These are phyloP conservation scores for Diaporthe eres DNA, from an alignment of 2,329 filamentous ascomycete species.

Conservation along the genomic window DNA sequence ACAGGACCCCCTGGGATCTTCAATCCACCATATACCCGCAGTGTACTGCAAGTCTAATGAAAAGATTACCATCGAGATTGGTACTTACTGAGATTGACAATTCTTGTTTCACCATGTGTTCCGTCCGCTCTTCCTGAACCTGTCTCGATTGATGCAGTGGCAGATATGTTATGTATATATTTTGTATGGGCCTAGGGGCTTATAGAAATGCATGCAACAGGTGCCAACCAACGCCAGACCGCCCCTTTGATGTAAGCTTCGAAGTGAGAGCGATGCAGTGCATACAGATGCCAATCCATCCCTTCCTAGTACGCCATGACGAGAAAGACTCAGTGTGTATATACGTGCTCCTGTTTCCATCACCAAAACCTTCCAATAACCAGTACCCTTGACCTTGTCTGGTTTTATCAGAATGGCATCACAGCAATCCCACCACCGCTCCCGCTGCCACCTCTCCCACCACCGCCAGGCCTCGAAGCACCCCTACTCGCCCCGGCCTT, in stretches of 20 bases:
- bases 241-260: neutral
- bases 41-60: constrained; percentile 36
- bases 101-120: neutral
- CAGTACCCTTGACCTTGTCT: too few relatives aligned
- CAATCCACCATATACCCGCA: constrained; percentile 32
- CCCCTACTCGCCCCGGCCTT: constrained; percentile 31
- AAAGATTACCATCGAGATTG: constrained; percentile 24
- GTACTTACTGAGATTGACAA: neutral
- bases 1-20: constrained; percentile 24
- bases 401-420: constrained; percentile 35
- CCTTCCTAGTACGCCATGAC: neutral
- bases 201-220: neutral
- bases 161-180: neutral
- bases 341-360: neutral
- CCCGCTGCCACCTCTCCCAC: neutral
- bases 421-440: constrained; percentile 28
- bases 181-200: neutral
- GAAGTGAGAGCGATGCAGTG: constrained; percentile 17
- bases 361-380: neutral
- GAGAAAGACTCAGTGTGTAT: neutral
- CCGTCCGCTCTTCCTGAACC: neutral
- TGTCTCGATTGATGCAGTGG: constrained; percentile 2
- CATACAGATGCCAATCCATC: neutral
- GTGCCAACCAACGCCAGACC: constrained; percentile 16
- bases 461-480: constrained; percentile 23